Base-by-base conservation (phyloP, 108 stramenopile species). In the Cyclotella baltica region DNA sequence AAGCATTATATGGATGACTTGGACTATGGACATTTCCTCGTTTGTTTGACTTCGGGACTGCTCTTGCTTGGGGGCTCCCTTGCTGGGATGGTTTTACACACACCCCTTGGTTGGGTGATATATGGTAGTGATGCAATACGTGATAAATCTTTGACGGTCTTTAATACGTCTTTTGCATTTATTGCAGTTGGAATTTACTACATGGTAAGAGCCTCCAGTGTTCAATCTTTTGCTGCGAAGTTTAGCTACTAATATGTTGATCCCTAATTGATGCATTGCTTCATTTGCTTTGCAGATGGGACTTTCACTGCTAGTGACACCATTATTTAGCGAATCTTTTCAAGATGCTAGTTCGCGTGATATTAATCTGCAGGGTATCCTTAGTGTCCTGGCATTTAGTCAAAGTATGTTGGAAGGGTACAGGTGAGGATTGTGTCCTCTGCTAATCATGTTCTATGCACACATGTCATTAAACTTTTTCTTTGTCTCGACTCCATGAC, bases 181-280 rank as follows among this genome's bases (percentile, higher is more conserved):
- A 52, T 52, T 52, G 51, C 19, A 52, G 51, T 52, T 20, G 51
- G 51, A n/a, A 52, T 52, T n/a, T 52, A 52, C n/a, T 52, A 52
- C 19, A n/a, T 52, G 51, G 51, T 52, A 20, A 19, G 51, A n/a
- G 51, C 19, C 4, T n/a, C n/a, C n/a, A n/a, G 51, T 52, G 10
- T 43, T 8, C 10, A 52, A 10, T 20, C 11, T 52, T 4, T n/a
- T n/a, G n/a, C n/a, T n/a, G n/a, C n/a, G n/a, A n/a, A n/a, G 51
- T 52, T n/a, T 19, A 52, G 11, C 51, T 19, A n/a, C 4, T 52
- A 52, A n/a, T 52, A 4, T n/a, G 10, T 52, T 10, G 4, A 52
- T 19, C 51, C n/a, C 18, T n/a, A 10, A n/a, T 52, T 13, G 18
- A 19, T 52, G 19, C n/a, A 20, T n/a, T 20, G 11, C n/a, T 10